Base-by-base conservation (phyloP, 2,329 filamentous ascomycete species). In the Pseudopithomyces chartarum region DNA sequence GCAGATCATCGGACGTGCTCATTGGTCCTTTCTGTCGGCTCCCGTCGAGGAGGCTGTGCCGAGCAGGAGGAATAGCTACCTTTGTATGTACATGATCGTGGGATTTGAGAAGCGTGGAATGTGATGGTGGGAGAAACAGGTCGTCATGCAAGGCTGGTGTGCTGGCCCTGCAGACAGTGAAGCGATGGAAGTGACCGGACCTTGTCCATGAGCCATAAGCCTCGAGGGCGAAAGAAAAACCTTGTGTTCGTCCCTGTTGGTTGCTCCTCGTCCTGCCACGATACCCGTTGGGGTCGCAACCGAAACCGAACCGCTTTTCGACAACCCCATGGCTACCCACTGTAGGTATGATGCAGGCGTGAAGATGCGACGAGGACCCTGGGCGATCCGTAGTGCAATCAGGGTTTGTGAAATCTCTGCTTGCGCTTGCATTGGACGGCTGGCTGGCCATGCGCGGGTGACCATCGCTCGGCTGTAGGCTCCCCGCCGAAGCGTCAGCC, bases 401-500 rank as follows among this genome's bases (percentile, higher is more conserved):
- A 48, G 54, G 33, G 34, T 39, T 39, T 12, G 54, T 12, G 49
- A 57, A 57, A 55, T 55, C 38, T 58, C 48, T 54, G 56, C 48
- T n/a, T 40, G 59, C 52, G 47, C 51, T 42, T 53, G 57, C 50
- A 48, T 26, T 33, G 20, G 23, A 62, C 54, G 62, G 56, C 59
- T 55, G 26, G 55, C 59, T 56, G 50, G 55, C 54, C 23, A 58
- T 47, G 49, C 36, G 53, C 33, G 52, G 54, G 54, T 55, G 54
- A 46, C 26, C 43, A 42, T 51, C 45, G 53, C 64, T 59, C 52
- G 54, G 63, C 58, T 38, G 44, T 33, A 22, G 60, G 61, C 62
- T 56, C 44, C 43, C 39, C 47, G 55, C 53, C 60, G 60, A n/a
- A 40, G 34, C 64, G 56, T 59, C 60, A 59, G 60, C 60, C 61